A percentile compares a stretch with the other conserved stretches of the same genome.
These are phyloP conservation scores for Apiospora koreana DNA, from an alignment of 2,329 filamentous ascomycete genomes.

Conservation along the genomic window DNA sequence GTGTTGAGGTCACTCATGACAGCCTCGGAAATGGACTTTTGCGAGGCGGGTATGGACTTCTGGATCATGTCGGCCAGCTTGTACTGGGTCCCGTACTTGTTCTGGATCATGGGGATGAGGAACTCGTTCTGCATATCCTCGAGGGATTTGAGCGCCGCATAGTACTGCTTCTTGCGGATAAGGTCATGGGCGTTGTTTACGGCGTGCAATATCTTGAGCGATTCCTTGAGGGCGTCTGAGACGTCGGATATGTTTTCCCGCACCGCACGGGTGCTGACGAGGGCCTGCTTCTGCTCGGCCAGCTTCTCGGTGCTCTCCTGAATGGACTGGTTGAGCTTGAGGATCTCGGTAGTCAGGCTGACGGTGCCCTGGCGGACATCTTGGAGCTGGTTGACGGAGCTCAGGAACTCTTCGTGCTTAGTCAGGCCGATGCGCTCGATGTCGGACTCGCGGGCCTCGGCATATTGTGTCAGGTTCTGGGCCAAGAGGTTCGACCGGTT, in stretches of 20 bases:
- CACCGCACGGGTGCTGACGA: conserved; percentile 89
- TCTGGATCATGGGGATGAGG: conserved; percentile 69
- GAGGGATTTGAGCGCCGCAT: conserved; percentile 87
- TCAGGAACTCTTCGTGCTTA: conserved; percentile 95
- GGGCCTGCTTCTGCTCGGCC: conserved; percentile 88
- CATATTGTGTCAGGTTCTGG: conserved; percentile 78
- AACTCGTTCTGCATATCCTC: conserved; percentile 97
- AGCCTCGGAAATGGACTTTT: conserved; percentile 90
- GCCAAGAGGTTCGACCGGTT: conserved; percentile 73
- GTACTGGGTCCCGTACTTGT: conserved; percentile 90
- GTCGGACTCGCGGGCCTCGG: conserved; percentile 82
- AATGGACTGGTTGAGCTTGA: conserved; percentile 91
- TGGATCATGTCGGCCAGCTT: conserved; percentile 95
- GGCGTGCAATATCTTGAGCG: conserved; percentile 85
- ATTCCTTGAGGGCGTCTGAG: conserved; percentile 84
- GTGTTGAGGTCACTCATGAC: conserved; percentile 97
- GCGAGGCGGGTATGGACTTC: conserved; percentile 89
- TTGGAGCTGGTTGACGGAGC: conserved; percentile 92
- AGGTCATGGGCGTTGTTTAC: conserved; percentile 95
- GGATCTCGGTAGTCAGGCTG: conserved; percentile 82
- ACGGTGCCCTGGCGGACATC: conserved; percentile 89
- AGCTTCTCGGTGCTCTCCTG: conserved; percentile 93
- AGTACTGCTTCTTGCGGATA: conserved; percentile 90
- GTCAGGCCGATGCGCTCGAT: conserved; percentile 94
- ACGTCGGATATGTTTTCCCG: conserved; percentile 96